Base-by-base conservation (phyloP, 2,329 filamentous ascomycete genomes). In the Decorospora gaudefroyi region DNA sequence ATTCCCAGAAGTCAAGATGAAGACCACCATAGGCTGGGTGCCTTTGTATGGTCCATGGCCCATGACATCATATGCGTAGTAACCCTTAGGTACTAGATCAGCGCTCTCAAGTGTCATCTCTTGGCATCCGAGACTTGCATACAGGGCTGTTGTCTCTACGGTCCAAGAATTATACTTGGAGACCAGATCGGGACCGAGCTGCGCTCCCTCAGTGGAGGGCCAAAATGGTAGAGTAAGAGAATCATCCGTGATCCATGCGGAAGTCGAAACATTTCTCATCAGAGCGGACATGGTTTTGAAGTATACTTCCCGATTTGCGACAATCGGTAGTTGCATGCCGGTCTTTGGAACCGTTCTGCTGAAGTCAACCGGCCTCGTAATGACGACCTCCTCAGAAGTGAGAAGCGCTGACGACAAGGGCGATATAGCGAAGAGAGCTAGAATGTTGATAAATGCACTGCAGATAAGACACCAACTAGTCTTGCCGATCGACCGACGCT, bases 331-430 rank as follows among this genome's bases (percentile, higher is more conserved):
- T 6, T 39, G 29, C 10, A 17, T 12, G 7, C 19, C 31, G 9
- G 13, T 11, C 11, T 13, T 43, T 2, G 40, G 53, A 1, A 37
- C 17, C 4, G 53, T 31, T 29, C 45, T 37, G 2, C 13, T 35
- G 21, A 59, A 51, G 4, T 37, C 31, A 4, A 44, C n/a, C 2
- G 28, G 10, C 15, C 31, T 38, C 4, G 51, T 12, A 2, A 55
- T 37, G 1, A 42, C 9, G n/a, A 55, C 32, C 16, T 55, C 49
- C 13, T 59, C 47, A 4, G 49, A 46, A 6, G 45, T 40, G 2
- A 59, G 42, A 9, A 59, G 41, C 3, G 53, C 46, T 5, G 53
- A 48, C 2, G 53, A 57, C 5, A 57, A 31, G 3, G 53, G 53
- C 5, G 53, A 59, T 6, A 57, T 55, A 7, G 29, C 36, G 2